Evolutionary conservation across 1,284 basidiomycete species (phyloP).

Genomic region (Phellinidium pouzarii): DNA sequence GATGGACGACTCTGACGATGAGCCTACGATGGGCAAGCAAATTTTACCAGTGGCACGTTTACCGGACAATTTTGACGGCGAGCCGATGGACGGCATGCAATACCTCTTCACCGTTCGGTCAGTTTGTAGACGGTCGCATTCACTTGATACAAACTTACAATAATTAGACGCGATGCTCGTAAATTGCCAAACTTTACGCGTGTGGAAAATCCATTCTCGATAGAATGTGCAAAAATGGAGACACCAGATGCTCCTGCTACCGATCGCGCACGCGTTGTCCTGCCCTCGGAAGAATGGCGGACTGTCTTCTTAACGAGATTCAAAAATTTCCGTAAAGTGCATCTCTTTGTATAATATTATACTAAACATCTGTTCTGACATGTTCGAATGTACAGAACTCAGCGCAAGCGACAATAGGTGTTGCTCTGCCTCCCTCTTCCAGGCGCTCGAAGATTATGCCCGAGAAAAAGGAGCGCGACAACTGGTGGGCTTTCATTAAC

Average conservation of each 20-base stretch:
- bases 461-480: constrained; percentile 60
- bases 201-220: constrained; percentile 60
- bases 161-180: constrained; percentile 56
- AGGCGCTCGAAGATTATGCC: constrained; percentile 41
- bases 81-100: constrained; percentile 67
- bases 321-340: constrained; percentile 57
- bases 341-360: constrained; percentile 16
- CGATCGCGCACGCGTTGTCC: constrained; percentile 26
- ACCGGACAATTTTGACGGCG: constrained; percentile 54
- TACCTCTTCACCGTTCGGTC: constrained; percentile 79
- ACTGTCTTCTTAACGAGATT: constrained; percentile 48
- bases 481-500: constrained; percentile 72
- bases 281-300: constrained; percentile 66
- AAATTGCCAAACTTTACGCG: constrained; percentile 53
- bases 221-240: constrained; percentile 24
- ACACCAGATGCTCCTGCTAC: constrained; percentile 19
- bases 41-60: constrained; percentile 70
- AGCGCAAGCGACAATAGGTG: constrained; percentile 50
- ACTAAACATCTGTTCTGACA: constrained; percentile 2
- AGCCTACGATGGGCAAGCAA: constrained; percentile 51
- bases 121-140: constrained; percentile 18
- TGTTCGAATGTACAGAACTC: constrained; percentile 43
- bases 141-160: neutral
- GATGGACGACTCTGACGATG: constrained; percentile 34
- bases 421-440: constrained; percentile 28